Conservation (phyloP, 192 early-diverging fungal species). For the Gryganskiella cystojenkinii region DNA sequence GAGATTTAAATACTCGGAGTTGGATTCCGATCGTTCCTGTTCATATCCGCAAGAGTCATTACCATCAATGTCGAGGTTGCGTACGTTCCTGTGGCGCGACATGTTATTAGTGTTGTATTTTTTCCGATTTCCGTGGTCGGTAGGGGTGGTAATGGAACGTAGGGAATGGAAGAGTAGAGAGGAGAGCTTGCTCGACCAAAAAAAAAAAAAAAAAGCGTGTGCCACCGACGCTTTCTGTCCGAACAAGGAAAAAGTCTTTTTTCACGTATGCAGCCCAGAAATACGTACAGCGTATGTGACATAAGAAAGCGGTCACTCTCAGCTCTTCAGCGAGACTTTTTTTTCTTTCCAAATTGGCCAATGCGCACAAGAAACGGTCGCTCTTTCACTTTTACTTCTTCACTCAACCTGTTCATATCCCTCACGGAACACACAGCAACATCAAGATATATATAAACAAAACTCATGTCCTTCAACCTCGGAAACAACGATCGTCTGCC, state of each 20-base stretch:
- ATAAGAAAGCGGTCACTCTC: no score
- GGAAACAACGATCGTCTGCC: slow-evolving; percentile 38
- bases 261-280: no score
- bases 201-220: slow-evolving; percentile 6
- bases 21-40: no score
- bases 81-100: slow-evolving; percentile 64
- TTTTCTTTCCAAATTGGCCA: neutral
- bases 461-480: slow-evolving; percentile 34
- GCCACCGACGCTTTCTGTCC: neutral
- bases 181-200: neutral
- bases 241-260: neutral
- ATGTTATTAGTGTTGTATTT: slow-evolving; percentile 25
- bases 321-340: no score
- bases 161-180: neutral
- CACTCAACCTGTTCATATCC: neutral
- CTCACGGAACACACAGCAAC: no score
- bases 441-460: neutral
- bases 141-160: neutral
- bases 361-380: no score
- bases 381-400: neutral
- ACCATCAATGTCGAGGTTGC: slow-evolving; percentile 64
- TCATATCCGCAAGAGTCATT: slow-evolving; percentile 25
- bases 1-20: no score
- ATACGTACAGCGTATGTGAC: no score
- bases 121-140: neutral